A percentile compares a stretch with the other conserved stretches of the same genome.
Conservation (phyloP, 1,139 yeast genomes). For the Saccharomyces pastorianus region DNA sequence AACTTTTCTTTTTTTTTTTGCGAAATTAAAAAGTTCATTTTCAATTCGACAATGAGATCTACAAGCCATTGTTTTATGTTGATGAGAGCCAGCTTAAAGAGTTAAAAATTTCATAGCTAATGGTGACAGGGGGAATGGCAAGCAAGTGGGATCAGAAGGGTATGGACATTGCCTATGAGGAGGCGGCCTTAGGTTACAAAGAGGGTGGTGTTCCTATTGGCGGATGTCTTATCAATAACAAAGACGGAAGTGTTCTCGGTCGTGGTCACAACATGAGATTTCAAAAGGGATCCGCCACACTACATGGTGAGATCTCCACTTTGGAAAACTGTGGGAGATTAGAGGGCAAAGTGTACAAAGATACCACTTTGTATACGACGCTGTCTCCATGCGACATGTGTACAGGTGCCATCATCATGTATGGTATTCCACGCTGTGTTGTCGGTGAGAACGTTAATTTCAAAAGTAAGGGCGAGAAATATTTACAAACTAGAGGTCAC, state of each 20-base stretch:
- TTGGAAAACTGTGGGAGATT: slow-evolving; percentile 86
- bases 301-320: slow-evolving; percentile 88
- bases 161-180: slow-evolving; percentile 60
- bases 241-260: slow-evolving; percentile 75
- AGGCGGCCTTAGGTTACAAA: slow-evolving; percentile 54
- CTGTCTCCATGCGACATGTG: slow-evolving; percentile 93
- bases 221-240: slow-evolving; percentile 59
- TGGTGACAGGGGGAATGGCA: slow-evolving; percentile 3
- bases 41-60: not conserved
- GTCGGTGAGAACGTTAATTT: slow-evolving; percentile 81
- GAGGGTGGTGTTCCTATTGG: slow-evolving; percentile 96
- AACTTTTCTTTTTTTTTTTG: not conserved
- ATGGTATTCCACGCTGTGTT: slow-evolving; percentile 79
- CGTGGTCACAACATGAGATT: slow-evolving; percentile 84
- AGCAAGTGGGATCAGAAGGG: slow-evolving; percentile 47
- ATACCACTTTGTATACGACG: slow-evolving; percentile 79
- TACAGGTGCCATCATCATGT: slow-evolving; percentile 82
- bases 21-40: not conserved
- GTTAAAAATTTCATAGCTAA: not conserved
- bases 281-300: slow-evolving; percentile 69
- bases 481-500: slow-evolving; percentile 56
- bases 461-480: slow-evolving; percentile 67
- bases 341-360: slow-evolving; percentile 56
- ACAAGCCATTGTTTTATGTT: not conserved
- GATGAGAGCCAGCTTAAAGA: not conserved